phyloP scores from a whole-genome alignment of 192 early-diverging fungal genomes.

The Rhizoclosmatium globosum region DNA sequence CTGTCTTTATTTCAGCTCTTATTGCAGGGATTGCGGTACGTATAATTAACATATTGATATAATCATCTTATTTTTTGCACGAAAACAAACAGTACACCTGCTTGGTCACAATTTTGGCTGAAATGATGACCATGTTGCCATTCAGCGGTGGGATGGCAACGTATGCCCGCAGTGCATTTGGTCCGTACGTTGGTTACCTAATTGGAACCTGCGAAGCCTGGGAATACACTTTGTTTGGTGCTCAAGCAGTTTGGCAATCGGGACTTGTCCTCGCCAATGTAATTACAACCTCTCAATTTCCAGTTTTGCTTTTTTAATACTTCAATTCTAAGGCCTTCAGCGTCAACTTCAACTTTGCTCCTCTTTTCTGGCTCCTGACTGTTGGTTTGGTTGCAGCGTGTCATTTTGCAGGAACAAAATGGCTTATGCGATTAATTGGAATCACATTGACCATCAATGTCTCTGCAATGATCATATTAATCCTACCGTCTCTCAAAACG shows the following conservation, averaged over 20 bases:
- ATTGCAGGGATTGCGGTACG: slow-evolving; percentile 4
- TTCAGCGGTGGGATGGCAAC: slow-evolving; percentile 34
- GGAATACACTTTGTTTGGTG: slow-evolving; percentile 23
- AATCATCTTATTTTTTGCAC: too few relatives aligned
- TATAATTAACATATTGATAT: background rate
- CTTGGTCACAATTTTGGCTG: slow-evolving; percentile 4
- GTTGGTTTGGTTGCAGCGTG: background rate
- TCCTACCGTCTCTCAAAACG: background rate
- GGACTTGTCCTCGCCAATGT: background rate
- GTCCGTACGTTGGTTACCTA: slow-evolving; percentile 31
- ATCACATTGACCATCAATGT: background rate
- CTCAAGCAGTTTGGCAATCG: slow-evolving; percentile 18
- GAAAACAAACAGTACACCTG: slow-evolving; percentile 5
- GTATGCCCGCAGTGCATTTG: slow-evolving; percentile 22
- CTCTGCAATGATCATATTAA: background rate
- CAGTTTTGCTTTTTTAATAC: background rate
- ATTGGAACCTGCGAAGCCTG: slow-evolving; percentile 15
- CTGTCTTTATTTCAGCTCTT: slow-evolving; percentile 11
- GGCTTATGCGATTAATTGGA: background rate
- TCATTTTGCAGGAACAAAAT: background rate
- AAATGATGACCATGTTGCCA: slow-evolving; percentile 34
- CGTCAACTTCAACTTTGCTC: background rate
- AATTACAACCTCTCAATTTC: background rate
- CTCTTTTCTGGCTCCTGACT: background rate
- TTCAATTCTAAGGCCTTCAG: background rate